A percentile compares a stretch with the other conserved stretches of the same genome.
Conservation (phyloP, 2,329 filamentous ascomycete species). For the Diaporthe citriasiana region DNA sequence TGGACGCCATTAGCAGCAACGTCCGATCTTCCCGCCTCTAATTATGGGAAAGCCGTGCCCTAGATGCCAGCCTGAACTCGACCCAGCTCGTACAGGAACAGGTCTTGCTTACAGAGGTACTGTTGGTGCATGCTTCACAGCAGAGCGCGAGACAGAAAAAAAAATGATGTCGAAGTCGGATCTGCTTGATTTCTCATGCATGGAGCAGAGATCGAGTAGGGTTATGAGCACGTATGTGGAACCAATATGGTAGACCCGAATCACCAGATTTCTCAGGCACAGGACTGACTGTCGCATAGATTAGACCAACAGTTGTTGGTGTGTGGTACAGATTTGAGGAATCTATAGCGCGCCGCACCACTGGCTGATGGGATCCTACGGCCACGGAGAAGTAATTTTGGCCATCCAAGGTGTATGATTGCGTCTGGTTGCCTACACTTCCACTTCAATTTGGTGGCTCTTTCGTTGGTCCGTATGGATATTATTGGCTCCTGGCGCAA, state of each 20-base stretch:
- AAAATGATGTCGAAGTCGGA: neutral
- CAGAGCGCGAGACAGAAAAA: no score
- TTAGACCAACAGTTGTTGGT: neutral
- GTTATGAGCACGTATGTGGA: neutral
- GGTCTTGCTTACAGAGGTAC: neutral
- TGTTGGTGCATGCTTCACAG: neutral
- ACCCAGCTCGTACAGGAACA: neutral
- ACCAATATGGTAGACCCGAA: neutral
- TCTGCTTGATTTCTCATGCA: no score
- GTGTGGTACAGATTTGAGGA: neutral
- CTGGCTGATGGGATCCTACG: neutral
- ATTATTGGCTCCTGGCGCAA: neutral
- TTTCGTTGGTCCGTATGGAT: neutral
- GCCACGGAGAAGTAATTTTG: neutral
- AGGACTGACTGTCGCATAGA: neutral
- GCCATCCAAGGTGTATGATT: neutral
- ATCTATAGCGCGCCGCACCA: no score
- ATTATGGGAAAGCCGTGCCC: neutral
- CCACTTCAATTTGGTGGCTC: no score
- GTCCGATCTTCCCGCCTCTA: neutral
- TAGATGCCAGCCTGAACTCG: neutral
- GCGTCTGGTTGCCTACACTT: neutral
- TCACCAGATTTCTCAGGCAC: neutral
- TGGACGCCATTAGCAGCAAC: neutral
- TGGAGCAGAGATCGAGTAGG: neutral